Evolutionary conservation across 1,139 yeast species (phyloP).

Genomic region (Protomyces pachydermus): DNA sequence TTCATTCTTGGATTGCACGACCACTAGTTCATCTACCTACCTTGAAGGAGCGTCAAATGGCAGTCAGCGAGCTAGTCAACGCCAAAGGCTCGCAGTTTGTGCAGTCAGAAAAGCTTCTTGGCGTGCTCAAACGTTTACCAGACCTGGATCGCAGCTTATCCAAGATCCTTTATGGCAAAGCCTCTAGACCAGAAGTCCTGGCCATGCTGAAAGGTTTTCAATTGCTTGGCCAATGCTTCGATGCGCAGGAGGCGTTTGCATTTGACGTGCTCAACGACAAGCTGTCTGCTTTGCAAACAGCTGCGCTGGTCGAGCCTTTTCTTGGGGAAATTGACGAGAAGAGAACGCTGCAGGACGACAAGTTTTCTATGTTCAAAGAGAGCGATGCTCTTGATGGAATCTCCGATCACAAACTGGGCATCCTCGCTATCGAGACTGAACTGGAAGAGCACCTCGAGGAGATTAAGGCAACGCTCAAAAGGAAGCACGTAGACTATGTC

Average conservation of each 20-base stretch:
- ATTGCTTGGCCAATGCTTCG: slow-evolving; percentile 33
- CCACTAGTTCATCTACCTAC: slow-evolving; percentile 56
- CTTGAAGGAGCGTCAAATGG: slow-evolving; percentile 59
- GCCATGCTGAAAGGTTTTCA: slow-evolving; percentile 47
- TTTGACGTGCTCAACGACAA: slow-evolving; percentile 36
- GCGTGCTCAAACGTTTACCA: slow-evolving; percentile 47
- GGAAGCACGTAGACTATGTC: slow-evolving; percentile 56
- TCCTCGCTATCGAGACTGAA: slow-evolving; percentile 39
- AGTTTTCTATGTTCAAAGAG: slow-evolving; percentile 36
- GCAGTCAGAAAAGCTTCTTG: slow-evolving; percentile 49
- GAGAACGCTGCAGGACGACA: slow-evolving; percentile 53
- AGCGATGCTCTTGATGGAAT: slow-evolving; percentile 46
- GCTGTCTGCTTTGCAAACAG: slow-evolving; percentile 34
- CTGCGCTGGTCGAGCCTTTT: slow-evolving; percentile 39
- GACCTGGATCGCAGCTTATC: slow-evolving; percentile 68
- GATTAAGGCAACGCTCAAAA: slow-evolving; percentile 47
- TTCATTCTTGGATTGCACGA: slow-evolving; percentile 66
- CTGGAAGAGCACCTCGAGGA: slow-evolving; percentile 51
- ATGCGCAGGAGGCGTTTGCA: slow-evolving; percentile 32
- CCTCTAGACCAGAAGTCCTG: slow-evolving; percentile 64
- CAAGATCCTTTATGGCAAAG: slow-evolving; percentile 60
- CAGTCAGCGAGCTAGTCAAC: slow-evolving; percentile 57
- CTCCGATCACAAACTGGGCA: slow-evolving; percentile 35
- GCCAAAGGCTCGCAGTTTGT: slow-evolving; percentile 33
- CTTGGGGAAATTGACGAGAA: slow-evolving; percentile 53